Evolutionary conservation across 345 rosid genomes (phyloP).

Genomic region (Hypericum perforatum): DNA sequence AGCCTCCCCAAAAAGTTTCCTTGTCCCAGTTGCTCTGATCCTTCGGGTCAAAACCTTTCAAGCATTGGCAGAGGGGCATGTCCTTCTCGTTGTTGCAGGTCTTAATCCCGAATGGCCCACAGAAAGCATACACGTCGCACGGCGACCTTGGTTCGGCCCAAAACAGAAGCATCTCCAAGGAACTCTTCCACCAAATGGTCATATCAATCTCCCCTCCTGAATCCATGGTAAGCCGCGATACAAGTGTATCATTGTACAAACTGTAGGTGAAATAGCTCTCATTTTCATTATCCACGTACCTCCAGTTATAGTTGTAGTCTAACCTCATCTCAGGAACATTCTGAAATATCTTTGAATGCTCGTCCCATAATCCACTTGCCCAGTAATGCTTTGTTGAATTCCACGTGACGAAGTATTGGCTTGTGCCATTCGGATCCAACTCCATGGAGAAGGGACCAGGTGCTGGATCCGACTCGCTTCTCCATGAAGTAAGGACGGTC

Average conservation of each 20-base stretch:
- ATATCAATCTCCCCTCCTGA: background rate
- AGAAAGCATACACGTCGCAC: conserved; percentile 3
- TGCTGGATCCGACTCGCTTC: conserved; percentile 17
- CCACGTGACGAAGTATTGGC: conserved; percentile 8
- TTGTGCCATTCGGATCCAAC: conserved; percentile 6
- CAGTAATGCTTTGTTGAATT: conserved; percentile 4
- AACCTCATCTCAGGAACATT: conserved; percentile 10
- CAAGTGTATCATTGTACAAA: background rate
- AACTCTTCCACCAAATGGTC: background rate
- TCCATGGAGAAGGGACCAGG: conserved; percentile 18
- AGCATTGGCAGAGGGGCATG: conserved; percentile 6
- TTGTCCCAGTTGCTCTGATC: background rate
- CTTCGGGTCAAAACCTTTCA: conserved; percentile 13
- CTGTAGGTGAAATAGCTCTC: background rate
- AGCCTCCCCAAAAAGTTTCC: conserved; percentile 8
- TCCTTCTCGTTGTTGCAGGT: conserved; percentile 3
- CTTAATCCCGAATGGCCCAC: conserved; percentile 13
- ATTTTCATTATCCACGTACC: background rate
- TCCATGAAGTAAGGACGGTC: conserved; percentile 15
- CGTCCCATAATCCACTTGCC: conserved; percentile 18
- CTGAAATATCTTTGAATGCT: background rate
- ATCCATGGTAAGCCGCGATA: background rate
- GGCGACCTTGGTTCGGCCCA: background rate
- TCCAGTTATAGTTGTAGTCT: background rate
- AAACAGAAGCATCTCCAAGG: background rate